These are phyloP conservation scores for Lolium perenne DNA, from an alignment of 176 grass and related monocot genomes.

Conservation along the genomic window DNA sequence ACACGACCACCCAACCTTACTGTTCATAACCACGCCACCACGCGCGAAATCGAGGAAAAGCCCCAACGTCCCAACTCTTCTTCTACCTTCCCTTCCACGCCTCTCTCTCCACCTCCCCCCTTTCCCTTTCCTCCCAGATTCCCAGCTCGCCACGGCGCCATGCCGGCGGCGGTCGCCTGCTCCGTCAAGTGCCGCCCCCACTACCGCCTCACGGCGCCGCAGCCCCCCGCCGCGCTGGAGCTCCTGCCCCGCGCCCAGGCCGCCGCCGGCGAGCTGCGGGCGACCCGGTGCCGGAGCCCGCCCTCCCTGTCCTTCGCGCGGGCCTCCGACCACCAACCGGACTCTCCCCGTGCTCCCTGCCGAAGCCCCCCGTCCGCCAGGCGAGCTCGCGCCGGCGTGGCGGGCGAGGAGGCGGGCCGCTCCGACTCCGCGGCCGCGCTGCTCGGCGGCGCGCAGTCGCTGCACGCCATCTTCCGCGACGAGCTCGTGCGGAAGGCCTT, in stretches of 20 bases:
- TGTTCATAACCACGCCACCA: constrained; percentile 44
- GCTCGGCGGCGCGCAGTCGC: constrained; percentile 38
- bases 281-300: constrained; percentile 4
- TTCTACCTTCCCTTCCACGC: constrained; percentile 12
- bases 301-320: constrained; percentile 18
- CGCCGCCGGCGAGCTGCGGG: constrained; percentile 29
- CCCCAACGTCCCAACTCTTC: constrained; percentile 27
- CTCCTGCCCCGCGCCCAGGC: neutral
- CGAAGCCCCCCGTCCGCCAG: neutral
- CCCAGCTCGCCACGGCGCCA: neutral
- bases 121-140: neutral
- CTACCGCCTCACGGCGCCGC: constrained; percentile 35
- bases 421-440: neutral
- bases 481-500: constrained; percentile 65
- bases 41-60: constrained; percentile 36
- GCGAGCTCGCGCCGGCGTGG: neutral
- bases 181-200: constrained; percentile 49
- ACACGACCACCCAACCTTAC: constrained; percentile 5
- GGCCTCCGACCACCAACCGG: neutral
- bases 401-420: neutral
- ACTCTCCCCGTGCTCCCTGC: neutral
- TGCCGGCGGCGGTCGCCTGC: constrained; percentile 35
- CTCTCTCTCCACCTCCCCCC: neutral
- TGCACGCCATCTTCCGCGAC: constrained; percentile 61
- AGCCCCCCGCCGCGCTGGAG: constrained; percentile 24